Evolutionary conservation across 768 basidiomycete species (phyloP), one percentile per base, ranked within the genome.

Genomic region (Russula sp.): DNA sequence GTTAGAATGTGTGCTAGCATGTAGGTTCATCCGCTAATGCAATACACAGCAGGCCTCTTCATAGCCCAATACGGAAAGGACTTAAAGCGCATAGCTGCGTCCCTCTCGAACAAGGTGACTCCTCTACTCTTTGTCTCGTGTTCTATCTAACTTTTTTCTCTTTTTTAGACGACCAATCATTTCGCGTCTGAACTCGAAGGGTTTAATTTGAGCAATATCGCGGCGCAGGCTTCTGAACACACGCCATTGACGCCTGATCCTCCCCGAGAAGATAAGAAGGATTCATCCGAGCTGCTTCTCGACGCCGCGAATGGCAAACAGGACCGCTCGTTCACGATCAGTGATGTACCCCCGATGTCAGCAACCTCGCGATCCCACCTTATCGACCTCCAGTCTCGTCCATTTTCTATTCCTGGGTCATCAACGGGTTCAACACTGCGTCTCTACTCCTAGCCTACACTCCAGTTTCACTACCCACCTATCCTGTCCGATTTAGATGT

Each of bases 31-130:
- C 59, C 69, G 62, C 59, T 58, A 46, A 59, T 18, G 40, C n/a
- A 22, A 36, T 57, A 44, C 22, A 34, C 30, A 36, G 64, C 52
- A 84, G 83, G 71, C 52, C 69, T 81, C 52, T 86, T 90, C 70
- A 69, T 85, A 20, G 75, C 77, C n/a, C 78, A 83, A 63, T 79
- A 88, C 72, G 88, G 88, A 40, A 80, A 82, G 59, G 82, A 91
- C 70, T 86, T 86, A 69, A 82, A 84, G 69, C 80, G 82, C n/a
- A 86, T 92, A 57, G 84, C 89, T 1, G 79, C 84, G 3, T 81
- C 81, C 5, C 81, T 91, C 79, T 84, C 83, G 7, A 82, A 81
- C 73, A 85, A 85, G 79, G 84, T 81, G 73, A 72, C 32, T 44
- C 20, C 18, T 40, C 16, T 22, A 30, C 54, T 44, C 24, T 5